A percentile compares a stretch with the other conserved stretches of the same genome.
These are phyloP conservation scores for Aspergillus melleus DNA, from an alignment of 2,329 filamentous ascomycete genomes.

Conservation along the genomic window DNA sequence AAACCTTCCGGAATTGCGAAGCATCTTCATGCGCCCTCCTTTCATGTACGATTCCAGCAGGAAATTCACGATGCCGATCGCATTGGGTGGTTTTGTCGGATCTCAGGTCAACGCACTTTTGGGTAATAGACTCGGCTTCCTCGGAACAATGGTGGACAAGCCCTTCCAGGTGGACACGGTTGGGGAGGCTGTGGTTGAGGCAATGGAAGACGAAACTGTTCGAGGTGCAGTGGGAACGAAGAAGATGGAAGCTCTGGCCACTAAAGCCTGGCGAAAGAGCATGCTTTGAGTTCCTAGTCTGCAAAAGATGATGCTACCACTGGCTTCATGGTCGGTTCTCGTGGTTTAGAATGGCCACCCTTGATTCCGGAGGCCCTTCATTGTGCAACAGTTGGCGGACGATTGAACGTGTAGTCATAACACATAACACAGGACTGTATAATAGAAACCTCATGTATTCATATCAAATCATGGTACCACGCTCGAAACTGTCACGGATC, in stretches of 20 bases:
- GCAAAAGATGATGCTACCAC: constrained; percentile 7
- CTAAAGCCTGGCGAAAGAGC: constrained; percentile 79
- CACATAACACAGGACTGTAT: constrained; percentile 12
- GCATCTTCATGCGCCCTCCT: constrained; percentile 78
- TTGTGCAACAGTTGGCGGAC: background rate
- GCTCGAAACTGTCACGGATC: constrained; percentile 95
- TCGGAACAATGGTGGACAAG: constrained; percentile 82
- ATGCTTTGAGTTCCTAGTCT: constrained; percentile 66
- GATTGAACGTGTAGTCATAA: background rate
- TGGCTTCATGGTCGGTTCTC: constrained; percentile 19
- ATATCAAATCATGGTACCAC: constrained; percentile 85
- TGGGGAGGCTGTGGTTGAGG: constrained; percentile 86
- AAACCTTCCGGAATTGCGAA: constrained; percentile 72
- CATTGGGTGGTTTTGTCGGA: constrained; percentile 72
- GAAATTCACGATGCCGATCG: constrained; percentile 80
- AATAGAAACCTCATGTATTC: constrained; percentile 19
- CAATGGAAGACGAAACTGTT: constrained; percentile 70
- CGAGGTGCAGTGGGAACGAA: constrained; percentile 75
- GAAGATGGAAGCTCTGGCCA: constrained; percentile 78
- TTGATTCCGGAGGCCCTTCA: background rate
- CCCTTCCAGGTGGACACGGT: constrained; percentile 85
- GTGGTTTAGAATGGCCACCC: background rate
- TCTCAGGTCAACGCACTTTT: constrained; percentile 75
- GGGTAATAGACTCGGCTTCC: constrained; percentile 72
- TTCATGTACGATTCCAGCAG: constrained; percentile 88